Base-by-base conservation (phyloP, 192 early-diverging fungal genomes). In the Coemansia sp. region DNA sequence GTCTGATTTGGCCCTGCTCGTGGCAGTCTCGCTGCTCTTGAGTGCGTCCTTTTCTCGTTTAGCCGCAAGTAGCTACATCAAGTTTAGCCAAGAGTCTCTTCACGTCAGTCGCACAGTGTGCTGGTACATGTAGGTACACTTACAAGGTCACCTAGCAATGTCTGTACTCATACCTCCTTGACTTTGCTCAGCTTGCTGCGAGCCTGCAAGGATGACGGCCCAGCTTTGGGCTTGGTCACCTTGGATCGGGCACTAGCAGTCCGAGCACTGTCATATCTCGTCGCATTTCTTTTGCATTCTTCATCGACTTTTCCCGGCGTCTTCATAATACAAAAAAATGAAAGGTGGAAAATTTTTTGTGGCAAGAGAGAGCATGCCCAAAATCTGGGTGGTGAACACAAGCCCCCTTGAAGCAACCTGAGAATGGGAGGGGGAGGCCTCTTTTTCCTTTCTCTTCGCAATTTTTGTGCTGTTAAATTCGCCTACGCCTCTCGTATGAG, bases 181-280 rank as follows among this genome's bases (percentile, higher is more conserved):
- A 82, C 62, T 16, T 70, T 73, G 34, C 65, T 67, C 14, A 71
- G 61, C 59, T 67, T 72, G 26, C 60, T 72, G 26, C 36, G 61
- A 2, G 66, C 53, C 8, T 73, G 48, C 21, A 59, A 34, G 31
- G 31, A 35, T 14, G 53, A 56, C 14, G 31, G 50, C 38, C 59
- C 11, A 21, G 23, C 28, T 33, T 66, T 33, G 59, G 55, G 23
- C 39, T 66, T 66, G 16, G 60, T 62, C 34, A 72, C 70, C 42
- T 59, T 72, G 38, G 53, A 56, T 56, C 53, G 53, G 28, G 1
- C 16, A 16, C 33, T 31, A 4, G n/a, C 53, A 7, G 53, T 34
- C 26, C 53, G 53, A 8, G n/a, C 28, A 33, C 26, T 18, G 13
- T 28, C 16, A 31, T 5, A n/a, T 31, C 53, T 31, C 7, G 16